Evolutionary conservation across 176 grass and related monocot species (phyloP), one percentile per base, ranked within the genome.

Genomic region (Eleusine coracana): DNA sequence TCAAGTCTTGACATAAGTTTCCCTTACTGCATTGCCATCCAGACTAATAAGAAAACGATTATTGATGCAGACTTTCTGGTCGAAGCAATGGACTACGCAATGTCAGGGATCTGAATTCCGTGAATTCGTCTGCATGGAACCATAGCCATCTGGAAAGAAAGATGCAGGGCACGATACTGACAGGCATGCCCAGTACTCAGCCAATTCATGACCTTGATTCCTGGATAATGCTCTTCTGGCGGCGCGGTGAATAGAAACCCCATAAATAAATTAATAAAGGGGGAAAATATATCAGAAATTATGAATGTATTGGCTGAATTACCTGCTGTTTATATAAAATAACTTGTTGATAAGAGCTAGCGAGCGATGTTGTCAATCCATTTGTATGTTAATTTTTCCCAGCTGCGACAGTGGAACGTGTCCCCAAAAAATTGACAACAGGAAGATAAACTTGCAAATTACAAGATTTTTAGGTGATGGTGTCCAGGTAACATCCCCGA

Each of bases 11-110:
- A 13, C 25, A 70, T 20, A 59, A 7, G 1, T 1, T 34, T 16
- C 17, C 27, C 12, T 70, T 52, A 10, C 37, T 20, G 2, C 16
- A 37, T 70, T 56, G 1, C 2, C 1, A 8, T 71, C 76, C 7
- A 41, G 29, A 25, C 17, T 75, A 70, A 87, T 6, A 18, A 4
- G 13, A 70, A 77, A 69, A 38, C 23, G n/a, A 13, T 82, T 17
- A 45, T 44, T 78, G 15, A 34, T 70, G 46, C 85, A 99, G 96
- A 96, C 71, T 99, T 96, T 81, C 65, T 96, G 58, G 91, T 94
- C 60, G 93, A 99, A 51, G 85, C 77, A 60, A 86, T 99, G 89
- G 96, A 96, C 80, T 94, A 96, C 48, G 74, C 96, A 3, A 99
- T 96, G 83, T 92, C 91, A 56, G 87, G 93, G 29, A n/a, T 96